Conservation (phyloP, 352 stramenopile genomes). For the Phytophthora brassicae region DNA sequence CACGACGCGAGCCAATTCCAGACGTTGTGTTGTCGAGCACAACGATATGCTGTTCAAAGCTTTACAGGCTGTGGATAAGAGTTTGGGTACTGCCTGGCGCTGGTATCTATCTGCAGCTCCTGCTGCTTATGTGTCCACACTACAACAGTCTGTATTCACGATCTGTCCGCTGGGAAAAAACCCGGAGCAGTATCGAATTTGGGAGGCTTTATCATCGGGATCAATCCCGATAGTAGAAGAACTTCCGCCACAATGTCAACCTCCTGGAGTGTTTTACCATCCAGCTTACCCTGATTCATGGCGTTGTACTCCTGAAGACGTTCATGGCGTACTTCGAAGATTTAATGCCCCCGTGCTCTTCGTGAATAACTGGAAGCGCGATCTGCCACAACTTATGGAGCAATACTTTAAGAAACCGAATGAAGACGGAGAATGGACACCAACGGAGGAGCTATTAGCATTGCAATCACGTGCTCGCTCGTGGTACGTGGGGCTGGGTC, state of each 20-base stretch:
- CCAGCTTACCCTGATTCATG: slow-evolving; percentile 60
- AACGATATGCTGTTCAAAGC: slow-evolving; percentile 65
- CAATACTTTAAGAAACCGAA: slow-evolving; percentile 31
- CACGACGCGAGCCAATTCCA: slow-evolving; percentile 20
- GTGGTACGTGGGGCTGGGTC: slow-evolving; percentile 44
- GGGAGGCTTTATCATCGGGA: slow-evolving; percentile 59
- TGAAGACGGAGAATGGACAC: slow-evolving; percentile 20
- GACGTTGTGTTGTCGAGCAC: slow-evolving; percentile 54
- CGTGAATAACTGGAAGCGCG: slow-evolving; percentile 55
- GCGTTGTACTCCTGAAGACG: slow-evolving; percentile 55
- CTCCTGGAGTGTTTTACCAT: slow-evolving; percentile 55
- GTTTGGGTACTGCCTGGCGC: slow-evolving; percentile 42
- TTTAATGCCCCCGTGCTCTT: slow-evolving; percentile 63
- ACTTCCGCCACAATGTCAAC: slow-evolving; percentile 32
- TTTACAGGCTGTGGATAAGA: slow-evolving; percentile 50
- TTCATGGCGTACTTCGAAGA: slow-evolving; percentile 51
- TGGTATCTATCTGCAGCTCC: slow-evolving; percentile 54
- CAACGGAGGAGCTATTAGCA: slow-evolving; percentile 34
- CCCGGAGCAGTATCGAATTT: slow-evolving; percentile 70
- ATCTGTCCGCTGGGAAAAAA: slow-evolving; percentile 67
- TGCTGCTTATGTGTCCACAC: slow-evolving; percentile 48
- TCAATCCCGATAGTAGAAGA: slow-evolving; percentile 72
- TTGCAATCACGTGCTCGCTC: slow-evolving; percentile 35
- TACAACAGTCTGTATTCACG: slow-evolving; percentile 65
- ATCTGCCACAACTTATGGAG: slow-evolving; percentile 45